Conservation (phyloP, 176 grass and related monocot species). For the Miscanthus lutarioriparius region DNA sequence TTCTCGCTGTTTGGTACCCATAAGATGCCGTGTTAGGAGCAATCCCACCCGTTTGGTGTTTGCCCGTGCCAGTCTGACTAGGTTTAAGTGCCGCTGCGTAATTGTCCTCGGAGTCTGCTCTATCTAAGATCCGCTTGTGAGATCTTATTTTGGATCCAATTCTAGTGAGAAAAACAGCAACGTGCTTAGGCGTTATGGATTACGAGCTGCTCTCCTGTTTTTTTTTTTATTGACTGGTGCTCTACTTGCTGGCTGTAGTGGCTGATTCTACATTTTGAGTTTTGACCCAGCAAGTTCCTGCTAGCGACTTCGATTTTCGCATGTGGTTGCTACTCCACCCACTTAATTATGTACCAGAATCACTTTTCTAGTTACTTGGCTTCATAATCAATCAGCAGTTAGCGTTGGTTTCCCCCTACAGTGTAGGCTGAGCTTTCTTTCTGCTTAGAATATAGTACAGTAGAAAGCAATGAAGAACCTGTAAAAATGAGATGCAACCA, state of each 20-base stretch:
- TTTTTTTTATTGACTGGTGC: neutral
- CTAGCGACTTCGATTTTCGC: neutral
- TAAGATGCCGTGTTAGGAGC: neutral
- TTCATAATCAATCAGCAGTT: neutral
- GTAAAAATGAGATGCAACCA: neutral
- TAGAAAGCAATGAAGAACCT: neutral
- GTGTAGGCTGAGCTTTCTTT: neutral
- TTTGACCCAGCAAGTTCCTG: neutral
- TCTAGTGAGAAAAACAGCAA: neutral
- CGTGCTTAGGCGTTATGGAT: neutral
- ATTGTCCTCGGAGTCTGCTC: neutral
- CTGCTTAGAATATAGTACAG: neutral
- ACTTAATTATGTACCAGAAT: neutral
- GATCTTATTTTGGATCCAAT: neutral
- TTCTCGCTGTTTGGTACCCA: neutral
- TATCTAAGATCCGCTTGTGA: neutral
- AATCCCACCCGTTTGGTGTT: neutral
- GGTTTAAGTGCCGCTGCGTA: neutral
- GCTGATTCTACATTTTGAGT: neutral
- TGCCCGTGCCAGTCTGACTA: neutral
- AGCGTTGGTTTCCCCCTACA: neutral
- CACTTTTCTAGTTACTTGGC: neutral
- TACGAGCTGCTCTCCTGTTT: neutral
- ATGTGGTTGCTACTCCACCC: neutral
- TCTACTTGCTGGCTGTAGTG: neutral